phyloP scores from a whole-genome alignment of 2,329 filamentous ascomycete species.

The Monilinia vaccinii-corymbosi region DNA sequence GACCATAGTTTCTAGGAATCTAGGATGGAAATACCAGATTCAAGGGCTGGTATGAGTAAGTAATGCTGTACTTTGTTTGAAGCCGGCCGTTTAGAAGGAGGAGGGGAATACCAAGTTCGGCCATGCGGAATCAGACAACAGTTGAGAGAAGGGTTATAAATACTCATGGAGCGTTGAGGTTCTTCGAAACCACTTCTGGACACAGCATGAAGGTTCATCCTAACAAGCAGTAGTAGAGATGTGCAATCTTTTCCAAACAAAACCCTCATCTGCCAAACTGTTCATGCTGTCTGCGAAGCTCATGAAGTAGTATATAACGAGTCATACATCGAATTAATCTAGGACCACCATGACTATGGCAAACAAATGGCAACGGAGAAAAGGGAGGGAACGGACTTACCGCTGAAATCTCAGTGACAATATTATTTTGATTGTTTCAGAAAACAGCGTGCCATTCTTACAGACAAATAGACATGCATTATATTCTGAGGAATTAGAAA shows the following conservation, averaged over 20 bases:
- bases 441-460: too few species aligned
- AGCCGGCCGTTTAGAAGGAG: neutral
- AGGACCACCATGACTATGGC: neutral
- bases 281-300: neutral
- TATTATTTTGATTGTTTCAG: neutral
- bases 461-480: neutral
- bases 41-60: neutral
- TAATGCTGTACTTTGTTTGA: neutral
- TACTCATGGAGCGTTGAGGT: neutral
- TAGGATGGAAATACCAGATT: neutral
- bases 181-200: neutral
- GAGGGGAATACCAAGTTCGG: neutral
- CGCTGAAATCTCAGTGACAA: neutral
- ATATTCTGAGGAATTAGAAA: neutral
- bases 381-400: neutral
- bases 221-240: neutral
- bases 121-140: neutral
- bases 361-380: neutral
- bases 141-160: too few species aligned
- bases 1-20: neutral
- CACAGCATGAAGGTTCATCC: neutral
- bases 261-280: neutral
- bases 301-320: neutral
- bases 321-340: neutral
- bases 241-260: neutral